These are phyloP conservation scores for Acacia pycnantha DNA, from an alignment of 331 rosid genomes.

Conservation along the genomic window DNA sequence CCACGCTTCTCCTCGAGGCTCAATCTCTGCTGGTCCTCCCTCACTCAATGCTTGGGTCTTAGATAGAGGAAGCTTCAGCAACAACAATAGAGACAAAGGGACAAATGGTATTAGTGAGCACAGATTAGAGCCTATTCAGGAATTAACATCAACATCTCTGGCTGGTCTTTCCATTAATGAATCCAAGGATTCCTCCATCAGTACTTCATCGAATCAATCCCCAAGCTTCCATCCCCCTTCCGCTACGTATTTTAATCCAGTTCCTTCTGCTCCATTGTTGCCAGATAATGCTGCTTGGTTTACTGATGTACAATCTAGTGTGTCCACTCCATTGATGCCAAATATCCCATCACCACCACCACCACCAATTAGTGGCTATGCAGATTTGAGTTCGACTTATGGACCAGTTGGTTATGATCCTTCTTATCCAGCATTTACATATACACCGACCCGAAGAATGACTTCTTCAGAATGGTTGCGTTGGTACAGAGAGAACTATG, in stretches of 20 bases:
- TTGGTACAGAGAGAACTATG: conserved; percentile 66
- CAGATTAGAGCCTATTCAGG: conserved; percentile 65
- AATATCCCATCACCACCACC: conserved; percentile 38
- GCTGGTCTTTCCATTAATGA: conserved; percentile 42
- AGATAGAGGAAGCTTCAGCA: conserved; percentile 45
- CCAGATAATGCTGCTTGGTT: conserved; percentile 78
- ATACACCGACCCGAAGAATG: conserved; percentile 62
- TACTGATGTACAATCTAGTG: conserved; percentile 38
- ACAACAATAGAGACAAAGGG: conserved; percentile 41
- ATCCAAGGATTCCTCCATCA: conserved; percentile 38
- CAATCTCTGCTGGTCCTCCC: conserved; percentile 81
- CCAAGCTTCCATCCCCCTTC: conserved; percentile 35
- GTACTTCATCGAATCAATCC: conserved; percentile 24
- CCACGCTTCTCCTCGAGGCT: conserved; percentile 40
- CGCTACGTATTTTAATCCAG: conserved; percentile 59
- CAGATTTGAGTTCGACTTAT: conserved; percentile 55
- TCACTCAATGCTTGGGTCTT: conserved; percentile 96
- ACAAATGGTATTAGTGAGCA: conserved; percentile 36
- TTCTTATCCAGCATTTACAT: conserved; percentile 38
- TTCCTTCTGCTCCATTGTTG: conserved; percentile 90
- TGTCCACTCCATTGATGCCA: conserved; percentile 23
- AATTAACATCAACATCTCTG: conserved; percentile 48
- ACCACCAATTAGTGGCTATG: conserved; percentile 38
- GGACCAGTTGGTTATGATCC: conserved; percentile 47
- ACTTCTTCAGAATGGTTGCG: conserved; percentile 98